Base-by-base conservation (phyloP, 495 filamentous ascomycete species). In the Neurospora hispaniola region DNA sequence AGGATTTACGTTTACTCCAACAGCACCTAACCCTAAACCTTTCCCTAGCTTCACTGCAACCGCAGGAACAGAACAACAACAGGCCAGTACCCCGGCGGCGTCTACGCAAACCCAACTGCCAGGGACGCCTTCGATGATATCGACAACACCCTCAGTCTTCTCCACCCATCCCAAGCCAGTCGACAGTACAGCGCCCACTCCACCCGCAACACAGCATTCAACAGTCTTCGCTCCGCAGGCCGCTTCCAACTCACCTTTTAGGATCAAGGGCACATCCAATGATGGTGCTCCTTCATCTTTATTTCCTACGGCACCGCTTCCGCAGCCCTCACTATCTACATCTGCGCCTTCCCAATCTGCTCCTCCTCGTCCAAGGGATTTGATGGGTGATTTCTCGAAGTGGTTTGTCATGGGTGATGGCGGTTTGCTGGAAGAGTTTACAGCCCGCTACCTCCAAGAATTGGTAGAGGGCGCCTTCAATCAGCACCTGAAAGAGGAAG, bases 381-480 rank as follows among this genome's bases (percentile, higher is more conserved):
- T 75, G 6, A 79, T 85, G 74, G 79, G 74, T 16, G 78, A 81
- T 43, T 81, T 86, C 14, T 78, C 84, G 20, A 79, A 78, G n/a
- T 86, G 85, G 85, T 84, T 82, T 44, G 83, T 85, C 70, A 73
- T 75, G 31, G 85, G 78, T 14, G 85, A 86, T 59, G 75, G 69
- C n/a, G 85, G 85, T 10, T 39, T 85, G 14, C 77, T 85, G 76
- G 80, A 82, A 23, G 72, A 81, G 11, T 81, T 86, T 39, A 75
- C 79, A 66, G 71, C 79, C 27, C 48, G 75, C 42, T 77, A 79
- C 1, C 76, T 86, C n/a, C 79, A 80, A 20, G 71, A 82, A 10
- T 44, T 85, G 16, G 74, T 86, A 9, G 74, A 73, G 9, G 62
- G 75, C 3, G 73, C 77, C 3, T 84, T 78, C 71, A 71, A 77